Conservation (phyloP, 2,329 filamentous ascomycete genomes). For the Epichloe coenophiala region DNA sequence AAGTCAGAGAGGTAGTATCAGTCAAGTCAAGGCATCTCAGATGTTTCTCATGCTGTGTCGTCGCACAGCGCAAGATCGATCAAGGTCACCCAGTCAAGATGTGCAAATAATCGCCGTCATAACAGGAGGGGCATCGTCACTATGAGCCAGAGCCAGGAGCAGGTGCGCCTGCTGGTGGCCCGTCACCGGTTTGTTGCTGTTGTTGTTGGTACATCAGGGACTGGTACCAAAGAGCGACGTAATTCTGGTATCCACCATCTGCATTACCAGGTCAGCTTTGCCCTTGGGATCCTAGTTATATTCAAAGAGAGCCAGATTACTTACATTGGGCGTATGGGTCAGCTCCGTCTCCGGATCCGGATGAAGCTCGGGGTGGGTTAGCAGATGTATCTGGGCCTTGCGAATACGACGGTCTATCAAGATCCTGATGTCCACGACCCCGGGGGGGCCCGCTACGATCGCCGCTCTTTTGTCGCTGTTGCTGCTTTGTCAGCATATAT, state of each 20-base stretch:
- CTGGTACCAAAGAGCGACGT: constrained; percentile 70
- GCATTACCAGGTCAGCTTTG: constrained; percentile 11
- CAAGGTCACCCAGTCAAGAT: constrained; percentile 22
- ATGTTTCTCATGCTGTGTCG: constrained; percentile 4
- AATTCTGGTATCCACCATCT: constrained; percentile 74
- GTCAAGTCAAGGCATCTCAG: constrained; percentile 22
- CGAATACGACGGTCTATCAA: constrained; percentile 39
- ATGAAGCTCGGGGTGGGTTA: constrained; percentile 29
- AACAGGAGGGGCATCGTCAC: constrained; percentile 15
- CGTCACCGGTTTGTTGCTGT: constrained; percentile 24
- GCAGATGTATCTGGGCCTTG: constrained; percentile 30
- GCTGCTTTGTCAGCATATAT: not conserved
- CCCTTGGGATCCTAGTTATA: no score
- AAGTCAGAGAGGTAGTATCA: constrained; percentile 16
- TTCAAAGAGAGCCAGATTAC: constrained; percentile 11
- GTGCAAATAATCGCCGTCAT: constrained; percentile 3
- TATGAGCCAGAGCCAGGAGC: constrained; percentile 24
- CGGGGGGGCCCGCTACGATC: constrained; percentile 28
- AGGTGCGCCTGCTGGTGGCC: constrained; percentile 21
- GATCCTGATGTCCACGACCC: constrained; percentile 36
- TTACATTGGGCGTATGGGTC: constrained; percentile 67
- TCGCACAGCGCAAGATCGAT: constrained; percentile 12
- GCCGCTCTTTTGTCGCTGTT: constrained; percentile 39
- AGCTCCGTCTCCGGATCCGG: constrained; percentile 36
- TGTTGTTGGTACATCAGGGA: constrained; percentile 38